Evolutionary conservation across 192 early-diverging fungal genomes (phyloP).

Genomic region (Rhizoclosmatium globosum): DNA sequence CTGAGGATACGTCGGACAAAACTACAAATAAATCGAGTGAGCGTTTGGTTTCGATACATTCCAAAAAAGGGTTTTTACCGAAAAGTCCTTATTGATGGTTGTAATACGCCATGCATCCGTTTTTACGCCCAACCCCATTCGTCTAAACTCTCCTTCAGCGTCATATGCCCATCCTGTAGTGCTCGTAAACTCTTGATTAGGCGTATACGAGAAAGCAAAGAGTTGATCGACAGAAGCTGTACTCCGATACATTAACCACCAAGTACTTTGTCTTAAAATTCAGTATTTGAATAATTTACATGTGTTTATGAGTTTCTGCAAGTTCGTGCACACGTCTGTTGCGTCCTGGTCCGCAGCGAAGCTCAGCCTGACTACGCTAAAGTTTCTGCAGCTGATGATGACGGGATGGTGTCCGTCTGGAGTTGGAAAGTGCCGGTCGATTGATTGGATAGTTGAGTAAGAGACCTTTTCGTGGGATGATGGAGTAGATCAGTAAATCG

Average conservation of each 20-base stretch:
- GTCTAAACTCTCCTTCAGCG: conserved; percentile 76
- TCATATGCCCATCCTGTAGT: conserved; percentile 77
- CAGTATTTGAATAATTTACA: conserved; percentile 14
- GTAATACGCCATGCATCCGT: conserved; percentile 82
- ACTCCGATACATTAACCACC: neutral
- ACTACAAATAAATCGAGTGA: conserved; percentile 45
- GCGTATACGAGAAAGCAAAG: conserved; percentile 80
- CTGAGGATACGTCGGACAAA: conserved; percentile 90
- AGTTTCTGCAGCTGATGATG: conserved; percentile 82
- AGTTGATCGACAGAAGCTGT: conserved; percentile 74
- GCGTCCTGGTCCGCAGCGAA: conserved; percentile 74
- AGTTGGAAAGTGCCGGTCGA: conserved; percentile 65
- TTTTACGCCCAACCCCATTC: conserved; percentile 80
- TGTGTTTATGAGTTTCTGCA: conserved; percentile 85
- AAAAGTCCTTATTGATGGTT: conserved; percentile 76
- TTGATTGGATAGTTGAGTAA: conserved; percentile 86
- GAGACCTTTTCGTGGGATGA: conserved; percentile 57
- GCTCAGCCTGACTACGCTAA: conserved; percentile 75
- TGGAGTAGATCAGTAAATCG: too few species aligned
- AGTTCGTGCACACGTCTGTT: conserved; percentile 76
- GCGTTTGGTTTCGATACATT: too few species aligned
- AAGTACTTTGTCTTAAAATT: too few species aligned
- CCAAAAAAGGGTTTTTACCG: conserved; percentile 47
- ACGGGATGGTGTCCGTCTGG: conserved; percentile 58
- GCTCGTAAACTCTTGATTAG: conserved; percentile 48